phyloP scores from a whole-genome alignment of 257 asterid genomes.

The Solanum chilense region DNA sequence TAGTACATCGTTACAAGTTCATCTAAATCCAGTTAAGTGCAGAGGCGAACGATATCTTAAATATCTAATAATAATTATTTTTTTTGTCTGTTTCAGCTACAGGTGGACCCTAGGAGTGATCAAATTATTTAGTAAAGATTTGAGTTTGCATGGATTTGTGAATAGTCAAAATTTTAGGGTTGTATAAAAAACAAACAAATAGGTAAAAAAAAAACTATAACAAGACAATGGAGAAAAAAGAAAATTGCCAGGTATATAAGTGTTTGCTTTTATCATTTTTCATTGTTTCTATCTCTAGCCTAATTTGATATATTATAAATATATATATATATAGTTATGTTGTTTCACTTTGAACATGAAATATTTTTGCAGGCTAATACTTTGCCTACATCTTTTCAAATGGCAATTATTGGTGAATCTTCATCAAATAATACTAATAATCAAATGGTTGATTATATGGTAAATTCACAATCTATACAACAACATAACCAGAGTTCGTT shows the following conservation, averaged over 20 bases:
- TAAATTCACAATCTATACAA: conserved; percentile 15
- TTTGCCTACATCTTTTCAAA: conserved; percentile 19
- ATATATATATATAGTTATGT: conserved; percentile 7
- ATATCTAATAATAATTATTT: neutral
- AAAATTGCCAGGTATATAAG: conserved; percentile 38
- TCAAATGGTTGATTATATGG: conserved; percentile 51
- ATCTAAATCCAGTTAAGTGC: neutral
- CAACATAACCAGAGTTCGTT: conserved; percentile 4
- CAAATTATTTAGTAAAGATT: neutral
- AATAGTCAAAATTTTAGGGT: conserved; percentile 15
- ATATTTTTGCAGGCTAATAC: conserved; percentile 30
- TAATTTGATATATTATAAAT: neutral
- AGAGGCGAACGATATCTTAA: neutral
- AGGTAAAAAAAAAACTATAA: neutral
- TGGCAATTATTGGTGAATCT: conserved; percentile 25
- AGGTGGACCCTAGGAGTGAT: conserved; percentile 40
- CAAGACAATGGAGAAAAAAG: conserved; percentile 58
- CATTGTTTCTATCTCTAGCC: neutral
- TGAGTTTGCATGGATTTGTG: conserved; percentile 16
- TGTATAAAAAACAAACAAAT: neutral
- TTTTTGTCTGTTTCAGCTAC: conserved; percentile 9
- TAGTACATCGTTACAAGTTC: no score
- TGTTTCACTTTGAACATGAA: conserved; percentile 19
- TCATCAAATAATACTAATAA: conserved; percentile 12
- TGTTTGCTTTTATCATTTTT: neutral